Conservation (phyloP, 2,329 filamentous ascomycete genomes). For the Zymoseptoria ardabiliae region DNA sequence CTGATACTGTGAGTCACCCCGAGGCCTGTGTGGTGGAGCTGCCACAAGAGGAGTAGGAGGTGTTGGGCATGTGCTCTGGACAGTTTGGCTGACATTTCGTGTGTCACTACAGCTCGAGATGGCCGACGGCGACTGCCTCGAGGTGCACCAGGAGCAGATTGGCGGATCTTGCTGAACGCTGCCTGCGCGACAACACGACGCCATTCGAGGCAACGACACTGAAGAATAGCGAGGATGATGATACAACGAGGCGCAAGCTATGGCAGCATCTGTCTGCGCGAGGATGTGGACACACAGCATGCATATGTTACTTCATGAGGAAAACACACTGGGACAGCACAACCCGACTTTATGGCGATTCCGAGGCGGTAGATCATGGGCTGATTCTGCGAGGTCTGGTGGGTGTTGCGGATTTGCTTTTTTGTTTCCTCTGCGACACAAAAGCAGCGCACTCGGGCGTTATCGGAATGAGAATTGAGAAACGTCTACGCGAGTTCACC, state of each 20-base stretch:
- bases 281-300: neutral
- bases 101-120: slow-evolving; percentile 69
- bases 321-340: neutral
- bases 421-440: neutral
- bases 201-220: neutral
- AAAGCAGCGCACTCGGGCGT: neutral
- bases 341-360: neutral
- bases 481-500: neutral
- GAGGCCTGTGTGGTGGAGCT: neutral
- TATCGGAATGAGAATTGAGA: neutral
- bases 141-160: slow-evolving; percentile 97
- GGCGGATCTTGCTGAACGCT: slow-evolving; percentile 49
- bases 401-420: neutral
- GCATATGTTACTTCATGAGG: neutral
- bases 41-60: too few relatives aligned
- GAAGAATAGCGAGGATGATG: neutral
- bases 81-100: slow-evolving; percentile 3
- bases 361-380: neutral
- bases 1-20: slow-evolving; percentile 67
- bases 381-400: neutral
- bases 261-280: neutral
- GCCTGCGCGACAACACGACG: neutral
- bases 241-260: neutral
- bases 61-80: neutral
- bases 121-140: slow-evolving; percentile 89